Percentiles rank a stretch among this genome's conserved stretches.
Evolutionary conservation across 2,329 filamentous ascomycete species (phyloP).

Genomic region (Fusarium verrucosum): DNA sequence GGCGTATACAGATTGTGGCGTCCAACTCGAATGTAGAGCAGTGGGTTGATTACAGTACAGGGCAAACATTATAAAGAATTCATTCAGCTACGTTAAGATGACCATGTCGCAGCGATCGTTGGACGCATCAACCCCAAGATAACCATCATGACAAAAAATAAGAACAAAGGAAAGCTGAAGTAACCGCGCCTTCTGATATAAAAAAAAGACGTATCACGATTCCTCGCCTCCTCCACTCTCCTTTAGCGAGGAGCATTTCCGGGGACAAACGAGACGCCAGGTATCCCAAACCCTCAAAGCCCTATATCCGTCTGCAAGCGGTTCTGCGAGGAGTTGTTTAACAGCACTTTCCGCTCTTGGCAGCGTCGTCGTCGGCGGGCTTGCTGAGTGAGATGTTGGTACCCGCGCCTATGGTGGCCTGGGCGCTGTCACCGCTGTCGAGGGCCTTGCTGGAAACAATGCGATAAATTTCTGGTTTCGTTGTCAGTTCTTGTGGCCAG

Average conservation of each 20-base stretch:
- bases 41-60: neutral
- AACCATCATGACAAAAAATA: conserved; percentile 52
- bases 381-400: conserved; percentile 89
- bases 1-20: conserved; percentile 17
- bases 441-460: conserved; percentile 98
- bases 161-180: conserved; percentile 53
- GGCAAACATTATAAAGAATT: conserved; percentile 49
- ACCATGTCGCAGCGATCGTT: conserved; percentile 51
- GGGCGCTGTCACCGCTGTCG: conserved; percentile 84
- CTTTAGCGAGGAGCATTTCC: conserved; percentile 48
- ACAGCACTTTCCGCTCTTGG: conserved; percentile 85
- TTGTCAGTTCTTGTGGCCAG: conserved; percentile 18
- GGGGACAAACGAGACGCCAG: conserved; percentile 49
- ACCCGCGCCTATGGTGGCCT: conserved; percentile 81
- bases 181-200: conserved; percentile 54
- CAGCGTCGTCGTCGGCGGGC: conserved; percentile 76
- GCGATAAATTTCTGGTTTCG: conserved; percentile 88
- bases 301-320: conserved; percentile 40
- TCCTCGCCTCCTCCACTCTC: conserved; percentile 49
- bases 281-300: conserved; percentile 47
- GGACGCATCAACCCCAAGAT: conserved; percentile 50
- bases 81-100: conserved; percentile 53
- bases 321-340: conserved; percentile 58
- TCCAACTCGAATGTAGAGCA: neutral
- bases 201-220: conserved; percentile 51